A percentile compares a stretch with the other conserved stretches of the same genome.
phyloP scores from a whole-genome alignment of 768 basidiomycete genomes.

The Xerocomellus dryophilus region DNA sequence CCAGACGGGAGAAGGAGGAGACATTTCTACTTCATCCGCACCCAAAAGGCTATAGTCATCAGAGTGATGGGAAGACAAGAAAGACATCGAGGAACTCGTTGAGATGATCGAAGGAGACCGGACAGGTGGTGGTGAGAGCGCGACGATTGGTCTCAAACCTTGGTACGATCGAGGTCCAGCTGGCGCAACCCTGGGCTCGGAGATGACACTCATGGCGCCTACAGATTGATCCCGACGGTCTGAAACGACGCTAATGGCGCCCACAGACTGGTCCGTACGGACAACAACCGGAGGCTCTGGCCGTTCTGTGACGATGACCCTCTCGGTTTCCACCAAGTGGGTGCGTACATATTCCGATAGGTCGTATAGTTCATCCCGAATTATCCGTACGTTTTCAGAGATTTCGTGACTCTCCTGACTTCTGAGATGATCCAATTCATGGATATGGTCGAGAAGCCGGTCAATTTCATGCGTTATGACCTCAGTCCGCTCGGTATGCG shows the following conservation, averaged over 20 bases:
- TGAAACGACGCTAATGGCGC: slow-evolving; percentile 40
- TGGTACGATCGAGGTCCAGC: slow-evolving; percentile 25
- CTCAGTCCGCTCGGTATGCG: slow-evolving; percentile 39
- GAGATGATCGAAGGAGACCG: slow-evolving; percentile 42
- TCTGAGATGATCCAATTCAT: slow-evolving; percentile 62
- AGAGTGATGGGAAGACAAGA: slow-evolving; percentile 65
- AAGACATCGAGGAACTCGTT: slow-evolving; percentile 37
- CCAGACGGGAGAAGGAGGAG: slow-evolving; percentile 37
- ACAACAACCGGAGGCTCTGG: slow-evolving; percentile 17
- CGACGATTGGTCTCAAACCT: slow-evolving; percentile 31
- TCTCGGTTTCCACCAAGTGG: slow-evolving; percentile 26
- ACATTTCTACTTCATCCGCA: slow-evolving; percentile 28
- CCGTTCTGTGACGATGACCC: slow-evolving; percentile 12
- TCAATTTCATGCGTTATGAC: slow-evolving; percentile 52
- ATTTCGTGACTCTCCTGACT: slow-evolving; percentile 65
- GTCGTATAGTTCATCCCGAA: slow-evolving; percentile 66
- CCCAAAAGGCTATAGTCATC: slow-evolving; percentile 57
- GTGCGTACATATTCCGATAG: slow-evolving; percentile 56
- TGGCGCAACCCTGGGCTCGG: slow-evolving; percentile 30
- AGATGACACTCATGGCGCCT: slow-evolving; percentile 42
- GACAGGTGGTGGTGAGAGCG: slow-evolving; percentile 43
- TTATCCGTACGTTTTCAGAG: slow-evolving; percentile 61
- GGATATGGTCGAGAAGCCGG: slow-evolving; percentile 49
- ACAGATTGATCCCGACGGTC: slow-evolving; percentile 43
- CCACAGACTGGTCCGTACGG: slow-evolving; percentile 43